Evolutionary conservation across 306 rosid genomes (phyloP).

Genomic region (Prunus campanulata): DNA sequence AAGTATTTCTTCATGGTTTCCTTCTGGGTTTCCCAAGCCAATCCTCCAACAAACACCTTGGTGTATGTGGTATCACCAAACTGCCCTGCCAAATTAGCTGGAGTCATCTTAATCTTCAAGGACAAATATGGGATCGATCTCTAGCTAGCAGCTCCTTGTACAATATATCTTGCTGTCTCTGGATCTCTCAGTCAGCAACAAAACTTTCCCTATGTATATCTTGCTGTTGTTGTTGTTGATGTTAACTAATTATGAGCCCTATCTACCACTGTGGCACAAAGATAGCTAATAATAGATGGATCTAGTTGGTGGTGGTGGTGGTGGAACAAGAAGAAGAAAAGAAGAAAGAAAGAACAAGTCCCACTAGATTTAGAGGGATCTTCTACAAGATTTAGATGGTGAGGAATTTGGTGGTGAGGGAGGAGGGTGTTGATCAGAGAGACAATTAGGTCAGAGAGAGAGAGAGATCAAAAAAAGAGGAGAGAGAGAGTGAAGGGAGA

Average conservation of each 20-base stretch:
- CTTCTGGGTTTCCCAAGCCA: constrained; percentile 99
- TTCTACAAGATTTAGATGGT: constrained; percentile 23
- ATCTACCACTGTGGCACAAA: too few relatives aligned
- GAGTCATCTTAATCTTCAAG: constrained; percentile 45
- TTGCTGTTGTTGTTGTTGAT: too few relatives aligned
- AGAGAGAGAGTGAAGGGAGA: constrained; percentile 9
- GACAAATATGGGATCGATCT: too few relatives aligned
- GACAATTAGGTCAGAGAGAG: constrained; percentile 62
- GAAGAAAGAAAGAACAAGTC: constrained; percentile 15
- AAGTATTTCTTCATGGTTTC: constrained; percentile 96
- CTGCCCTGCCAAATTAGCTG: constrained; percentile 68
- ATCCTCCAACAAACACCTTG: constrained; percentile 93
- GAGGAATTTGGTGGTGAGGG: background rate
- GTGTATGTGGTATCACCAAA: constrained; percentile 98
- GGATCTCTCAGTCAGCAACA: too few relatives aligned
- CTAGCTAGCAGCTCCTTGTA: too few relatives aligned
- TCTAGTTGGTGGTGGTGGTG: background rate
- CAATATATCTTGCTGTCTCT: too few relatives aligned
- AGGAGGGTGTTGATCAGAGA: constrained; percentile 14
- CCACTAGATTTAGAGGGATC: constrained; percentile 38
- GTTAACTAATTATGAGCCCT: too few relatives aligned
- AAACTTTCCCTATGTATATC: too few relatives aligned
- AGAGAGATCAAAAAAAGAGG: background rate
- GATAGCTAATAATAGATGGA: background rate
- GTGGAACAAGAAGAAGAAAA: background rate